Conservation (phyloP, 2,329 filamentous ascomycete species). For the Xylaria sp. region DNA sequence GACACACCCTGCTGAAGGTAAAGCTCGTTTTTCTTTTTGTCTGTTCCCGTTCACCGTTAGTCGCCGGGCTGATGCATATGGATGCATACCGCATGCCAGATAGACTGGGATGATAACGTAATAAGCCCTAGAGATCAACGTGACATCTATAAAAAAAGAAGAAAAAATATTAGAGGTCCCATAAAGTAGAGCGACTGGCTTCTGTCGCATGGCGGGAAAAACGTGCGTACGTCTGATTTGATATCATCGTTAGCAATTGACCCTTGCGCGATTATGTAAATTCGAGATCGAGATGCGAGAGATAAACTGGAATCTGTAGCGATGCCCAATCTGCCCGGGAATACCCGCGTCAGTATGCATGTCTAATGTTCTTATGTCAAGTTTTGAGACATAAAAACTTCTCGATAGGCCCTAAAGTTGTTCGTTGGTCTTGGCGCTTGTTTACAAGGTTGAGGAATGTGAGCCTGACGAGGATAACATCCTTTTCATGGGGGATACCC, state of each 20-base stretch:
- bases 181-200: neutral
- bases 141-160: neutral
- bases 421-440: slow-evolving; percentile 16
- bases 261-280: slow-evolving; percentile 24
- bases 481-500: neutral
- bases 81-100: slow-evolving; percentile 12
- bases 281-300: slow-evolving; percentile 18
- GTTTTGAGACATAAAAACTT: slow-evolving; percentile 10
- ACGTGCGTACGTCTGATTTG: slow-evolving; percentile 18
- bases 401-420: slow-evolving; percentile 14
- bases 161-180: neutral
- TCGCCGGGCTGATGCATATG: neutral
- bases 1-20: neutral
- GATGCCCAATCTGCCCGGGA: slow-evolving; percentile 32
- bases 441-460: slow-evolving; percentile 17
- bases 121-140: slow-evolving; percentile 12
- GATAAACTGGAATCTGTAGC: slow-evolving; percentile 23
- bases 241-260: neutral
- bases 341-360: slow-evolving; percentile 16
- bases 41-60: slow-evolving; percentile 25
- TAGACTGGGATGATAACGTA: slow-evolving; percentile 10
- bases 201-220: neutral
- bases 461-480: slow-evolving; percentile 21
- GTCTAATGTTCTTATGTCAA: slow-evolving; percentile 10
- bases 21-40: slow-evolving; percentile 10